These are phyloP conservation scores for Populus tremula DNA, from an alignment of 345 rosid species.

Conservation along the genomic window DNA sequence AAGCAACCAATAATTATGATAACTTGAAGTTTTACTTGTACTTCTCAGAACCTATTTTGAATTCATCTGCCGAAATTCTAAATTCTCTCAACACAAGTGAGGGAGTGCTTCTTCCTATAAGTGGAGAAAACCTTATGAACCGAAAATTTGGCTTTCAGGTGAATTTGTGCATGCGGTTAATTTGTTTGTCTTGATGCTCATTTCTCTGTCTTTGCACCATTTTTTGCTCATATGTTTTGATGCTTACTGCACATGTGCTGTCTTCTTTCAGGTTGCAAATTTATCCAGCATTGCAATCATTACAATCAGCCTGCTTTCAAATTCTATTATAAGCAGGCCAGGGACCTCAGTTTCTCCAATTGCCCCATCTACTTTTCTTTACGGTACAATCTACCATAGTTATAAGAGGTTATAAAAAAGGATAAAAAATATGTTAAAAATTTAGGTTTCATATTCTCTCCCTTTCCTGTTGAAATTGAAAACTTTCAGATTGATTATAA, in stretches of 20 bases:
- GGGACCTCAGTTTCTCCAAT: conserved; percentile 71
- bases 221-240: neutral
- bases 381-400: conserved; percentile 40
- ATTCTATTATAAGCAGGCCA: conserved; percentile 57
- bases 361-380: conserved; percentile 79
- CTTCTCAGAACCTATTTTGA: conserved; percentile 75
- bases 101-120: conserved; percentile 58
- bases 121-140: conserved; percentile 51
- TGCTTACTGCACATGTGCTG: conserved; percentile 5
- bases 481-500: conserved; percentile 2
- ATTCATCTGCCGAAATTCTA: conserved; percentile 62
- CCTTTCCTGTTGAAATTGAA: neutral
- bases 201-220: neutral
- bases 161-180: conserved; percentile 10
- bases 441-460: neutral
- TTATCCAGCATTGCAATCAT: conserved; percentile 52
- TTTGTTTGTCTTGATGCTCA: neutral
- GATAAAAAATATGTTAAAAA: neutral
- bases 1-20: conserved; percentile 64
- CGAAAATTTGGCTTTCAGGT: conserved; percentile 82
- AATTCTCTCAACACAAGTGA: conserved; percentile 47
- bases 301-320: conserved; percentile 49
- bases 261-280: conserved; percentile 54
- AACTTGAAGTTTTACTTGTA: conserved; percentile 68
- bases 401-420: conserved; percentile 3